Conservation (phyloP, 78 protist genomes). For the Protostelium mycophagum region DNA sequence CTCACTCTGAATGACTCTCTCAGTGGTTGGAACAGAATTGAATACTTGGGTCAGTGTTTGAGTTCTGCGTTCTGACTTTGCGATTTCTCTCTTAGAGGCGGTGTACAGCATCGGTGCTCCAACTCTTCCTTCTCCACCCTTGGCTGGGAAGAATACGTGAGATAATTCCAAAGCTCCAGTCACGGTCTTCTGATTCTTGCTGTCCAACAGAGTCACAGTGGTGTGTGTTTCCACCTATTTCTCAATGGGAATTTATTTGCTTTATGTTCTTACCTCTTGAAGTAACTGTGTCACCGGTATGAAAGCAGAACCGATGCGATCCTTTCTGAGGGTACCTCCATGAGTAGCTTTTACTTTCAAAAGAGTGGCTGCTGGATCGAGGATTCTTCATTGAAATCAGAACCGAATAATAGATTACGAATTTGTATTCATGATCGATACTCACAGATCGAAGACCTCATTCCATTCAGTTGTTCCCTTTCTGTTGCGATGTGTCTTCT, state of each 20-base stretch:
- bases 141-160: not conserved
- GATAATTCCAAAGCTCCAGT: not conserved
- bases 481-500: not conserved
- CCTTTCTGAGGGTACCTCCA: not conserved
- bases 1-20: not conserved
- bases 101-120: not conserved
- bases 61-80: not conserved
- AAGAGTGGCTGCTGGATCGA: not conserved
- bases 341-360: not conserved
- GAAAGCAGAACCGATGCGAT: not conserved
- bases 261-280: not conserved
- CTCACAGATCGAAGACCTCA: not conserved
- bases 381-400: not conserved
- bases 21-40: not conserved
- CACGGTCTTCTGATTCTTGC: not conserved
- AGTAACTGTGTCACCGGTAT: not conserved
- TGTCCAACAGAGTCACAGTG: not conserved
- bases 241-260: not conserved
- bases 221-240: not conserved
- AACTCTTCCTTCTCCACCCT: not conserved
- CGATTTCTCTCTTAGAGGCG: not conserved
- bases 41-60: not conserved
- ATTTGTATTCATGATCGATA: not conserved
- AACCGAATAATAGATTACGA: no score
- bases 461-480: not conserved